Conservation (phyloP, 1,284 basidiomycete genomes). For the Marasmius oreades region DNA sequence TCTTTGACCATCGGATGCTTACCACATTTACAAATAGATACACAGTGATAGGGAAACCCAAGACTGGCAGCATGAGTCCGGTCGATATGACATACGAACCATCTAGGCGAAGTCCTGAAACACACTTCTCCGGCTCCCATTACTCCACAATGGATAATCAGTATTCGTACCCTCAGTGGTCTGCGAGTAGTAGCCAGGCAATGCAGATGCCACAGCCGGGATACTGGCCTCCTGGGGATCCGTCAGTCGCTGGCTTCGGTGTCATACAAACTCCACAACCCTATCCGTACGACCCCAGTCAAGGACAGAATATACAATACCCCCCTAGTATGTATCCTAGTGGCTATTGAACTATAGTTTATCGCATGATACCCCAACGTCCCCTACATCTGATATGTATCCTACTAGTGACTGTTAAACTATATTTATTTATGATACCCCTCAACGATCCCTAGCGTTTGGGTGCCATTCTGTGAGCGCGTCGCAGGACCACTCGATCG, state of each 20-base stretch:
- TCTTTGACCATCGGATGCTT: background rate
- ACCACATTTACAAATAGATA: background rate
- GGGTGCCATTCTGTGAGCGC: too few species aligned
- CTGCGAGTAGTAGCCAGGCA: background rate
- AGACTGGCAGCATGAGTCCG: background rate
- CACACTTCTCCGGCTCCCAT: background rate
- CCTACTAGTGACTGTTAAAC: too few species aligned
- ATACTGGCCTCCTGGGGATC: background rate
- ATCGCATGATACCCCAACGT: background rate
- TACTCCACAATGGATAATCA: background rate
- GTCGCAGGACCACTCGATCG: too few species aligned
- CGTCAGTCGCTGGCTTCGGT: background rate
- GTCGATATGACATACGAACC: background rate
- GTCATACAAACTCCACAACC: background rate
- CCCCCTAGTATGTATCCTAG: background rate
- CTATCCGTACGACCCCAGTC: background rate
- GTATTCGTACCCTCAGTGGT: background rate
- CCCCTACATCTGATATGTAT: background rate
- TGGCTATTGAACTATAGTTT: background rate
- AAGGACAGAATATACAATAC: background rate
- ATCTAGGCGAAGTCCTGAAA: background rate
- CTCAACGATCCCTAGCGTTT: too few species aligned
- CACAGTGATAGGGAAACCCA: slow-evolving; percentile 2
- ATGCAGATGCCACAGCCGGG: background rate
- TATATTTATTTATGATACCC: too few species aligned